Conservation (phyloP, 2,329 filamentous ascomycete species). For the Ophiostoma populinum region DNA sequence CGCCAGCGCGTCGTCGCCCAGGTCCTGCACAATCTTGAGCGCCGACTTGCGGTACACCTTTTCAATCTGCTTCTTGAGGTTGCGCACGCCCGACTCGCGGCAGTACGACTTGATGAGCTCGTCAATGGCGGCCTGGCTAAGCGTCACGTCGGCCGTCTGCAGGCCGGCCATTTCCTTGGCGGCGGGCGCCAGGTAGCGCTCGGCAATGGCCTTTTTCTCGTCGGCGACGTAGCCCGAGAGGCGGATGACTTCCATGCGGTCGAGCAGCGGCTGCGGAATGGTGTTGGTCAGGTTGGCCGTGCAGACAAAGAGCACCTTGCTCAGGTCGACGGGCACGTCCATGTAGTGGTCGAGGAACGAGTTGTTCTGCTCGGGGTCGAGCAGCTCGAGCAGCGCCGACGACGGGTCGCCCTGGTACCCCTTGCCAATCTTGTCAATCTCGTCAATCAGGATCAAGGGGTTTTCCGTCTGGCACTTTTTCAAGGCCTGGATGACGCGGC, state of each 20-base stretch:
- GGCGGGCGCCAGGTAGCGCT: slow-evolving; percentile 78
- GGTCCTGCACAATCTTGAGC: slow-evolving; percentile 87
- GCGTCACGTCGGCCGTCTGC: slow-evolving; percentile 75
- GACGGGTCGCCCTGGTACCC: slow-evolving; percentile 95
- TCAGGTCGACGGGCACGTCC: slow-evolving; percentile 92
- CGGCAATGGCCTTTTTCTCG: slow-evolving; percentile 97
- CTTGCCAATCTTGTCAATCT: slow-evolving; percentile 94
- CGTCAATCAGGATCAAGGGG: slow-evolving; percentile 87
- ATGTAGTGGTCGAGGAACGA: slow-evolving; percentile 98
- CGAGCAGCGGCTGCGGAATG: slow-evolving; percentile 80
- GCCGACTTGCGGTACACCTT: slow-evolving; percentile 97
- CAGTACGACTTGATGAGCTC: slow-evolving; percentile 98
- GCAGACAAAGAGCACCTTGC: slow-evolving; percentile 95
- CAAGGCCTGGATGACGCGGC: slow-evolving; percentile 90
- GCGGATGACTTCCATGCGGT: slow-evolving; percentile 95
- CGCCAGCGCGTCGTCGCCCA: slow-evolving; percentile 67
- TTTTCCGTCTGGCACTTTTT: slow-evolving; percentile 99
- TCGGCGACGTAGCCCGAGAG: slow-evolving; percentile 93
- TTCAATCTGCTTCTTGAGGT: slow-evolving; percentile 98
- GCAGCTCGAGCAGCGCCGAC: slow-evolving; percentile 77
- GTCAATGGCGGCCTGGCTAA: slow-evolving; percentile 75
- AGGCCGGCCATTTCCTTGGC: slow-evolving; percentile 90
- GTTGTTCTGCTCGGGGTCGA: slow-evolving; percentile 93
- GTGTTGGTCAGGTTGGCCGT: slow-evolving; percentile 98
- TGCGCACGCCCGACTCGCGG: slow-evolving; percentile 89